phyloP scores from a whole-genome alignment of 345 rosid species.

The Litchi chinensis region DNA sequence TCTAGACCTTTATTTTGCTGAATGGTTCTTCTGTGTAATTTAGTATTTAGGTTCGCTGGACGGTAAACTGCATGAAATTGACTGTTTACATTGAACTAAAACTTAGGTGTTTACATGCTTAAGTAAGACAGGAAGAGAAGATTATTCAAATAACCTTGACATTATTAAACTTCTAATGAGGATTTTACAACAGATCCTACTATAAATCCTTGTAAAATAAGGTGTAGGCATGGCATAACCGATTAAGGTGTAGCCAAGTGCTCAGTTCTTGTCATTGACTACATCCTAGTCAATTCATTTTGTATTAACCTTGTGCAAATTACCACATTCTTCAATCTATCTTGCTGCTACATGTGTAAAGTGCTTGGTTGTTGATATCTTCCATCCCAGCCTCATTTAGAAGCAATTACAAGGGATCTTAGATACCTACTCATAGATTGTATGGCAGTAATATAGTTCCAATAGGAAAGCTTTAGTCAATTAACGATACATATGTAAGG shows the following conservation, averaged over 20 bases:
- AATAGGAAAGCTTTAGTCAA: no score
- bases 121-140: background rate
- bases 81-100: background rate
- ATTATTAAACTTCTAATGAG: background rate
- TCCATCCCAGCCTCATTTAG: background rate
- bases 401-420: no score
- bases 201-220: background rate
- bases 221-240: background rate
- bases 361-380: background rate
- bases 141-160: background rate
- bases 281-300: background rate
- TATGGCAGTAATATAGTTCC: no score
- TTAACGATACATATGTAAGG: no score
- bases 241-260: background rate
- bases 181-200: background rate
- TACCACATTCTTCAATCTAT: background rate
- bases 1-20: background rate
- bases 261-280: background rate
- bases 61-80: background rate
- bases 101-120: background rate
- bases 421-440: no score
- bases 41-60: background rate
- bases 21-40: slow-evolving; percentile 14
- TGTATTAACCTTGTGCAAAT: background rate
- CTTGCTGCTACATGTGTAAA: background rate